These are phyloP conservation scores for Aurantiochytrium sp. DNA, from an alignment of 108 stramenopile species.

Conservation along the genomic window DNA sequence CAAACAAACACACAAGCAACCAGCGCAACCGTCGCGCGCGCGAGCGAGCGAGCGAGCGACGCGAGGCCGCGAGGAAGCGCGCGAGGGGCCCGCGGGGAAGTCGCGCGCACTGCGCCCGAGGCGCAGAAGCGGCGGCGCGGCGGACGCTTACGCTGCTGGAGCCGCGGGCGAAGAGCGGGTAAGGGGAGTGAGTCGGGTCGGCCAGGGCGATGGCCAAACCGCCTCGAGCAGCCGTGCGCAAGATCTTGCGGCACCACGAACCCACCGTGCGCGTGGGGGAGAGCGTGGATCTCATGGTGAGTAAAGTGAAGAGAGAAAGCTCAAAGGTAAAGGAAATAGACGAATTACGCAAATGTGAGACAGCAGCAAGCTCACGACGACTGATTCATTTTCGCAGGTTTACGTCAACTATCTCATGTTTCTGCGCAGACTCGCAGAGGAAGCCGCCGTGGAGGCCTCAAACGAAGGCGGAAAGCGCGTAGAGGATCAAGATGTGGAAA, in stretches of 20 bases:
- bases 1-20: too few relatives aligned
- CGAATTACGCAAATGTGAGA: too few relatives aligned
- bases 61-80: too few relatives aligned
- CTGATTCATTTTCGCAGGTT: not conserved
- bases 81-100: too few relatives aligned
- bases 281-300: not conserved
- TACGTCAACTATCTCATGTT: not conserved
- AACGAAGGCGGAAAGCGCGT: not conserved
- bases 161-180: too few relatives aligned
- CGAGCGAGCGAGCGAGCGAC: too few relatives aligned
- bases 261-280: not conserved
- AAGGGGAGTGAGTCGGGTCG: not conserved
- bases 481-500: not conserved
- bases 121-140: too few relatives aligned
- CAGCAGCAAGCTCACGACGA: too few relatives aligned
- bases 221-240: not conserved
- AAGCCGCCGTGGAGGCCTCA: not conserved
- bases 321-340: not conserved
- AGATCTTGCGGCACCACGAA: not conserved
- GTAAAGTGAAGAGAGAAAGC: not conserved
- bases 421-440: not conserved
- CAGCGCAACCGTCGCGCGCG: too few relatives aligned
- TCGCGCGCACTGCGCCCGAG: too few relatives aligned
- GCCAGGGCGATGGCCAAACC: not conserved
- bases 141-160: too few relatives aligned